phyloP scores from a whole-genome alignment of 1,139 yeast species.

The Pichia sp. region DNA sequence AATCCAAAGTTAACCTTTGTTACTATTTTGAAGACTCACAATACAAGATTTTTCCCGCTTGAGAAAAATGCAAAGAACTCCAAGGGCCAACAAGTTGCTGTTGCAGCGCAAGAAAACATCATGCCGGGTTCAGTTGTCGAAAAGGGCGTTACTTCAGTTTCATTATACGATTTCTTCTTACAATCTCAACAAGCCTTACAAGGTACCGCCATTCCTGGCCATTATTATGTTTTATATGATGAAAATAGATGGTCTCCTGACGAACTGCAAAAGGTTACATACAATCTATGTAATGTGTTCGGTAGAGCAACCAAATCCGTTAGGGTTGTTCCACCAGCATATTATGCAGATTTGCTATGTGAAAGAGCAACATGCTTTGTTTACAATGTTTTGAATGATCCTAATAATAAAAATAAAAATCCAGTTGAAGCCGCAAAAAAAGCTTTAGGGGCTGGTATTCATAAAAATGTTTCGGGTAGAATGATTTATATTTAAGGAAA shows the following conservation, averaged over 20 bases:
- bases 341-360: conserved; percentile 24
- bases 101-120: conserved; percentile 17
- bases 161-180: conserved; percentile 24
- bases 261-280: conserved; percentile 21
- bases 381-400: conserved; percentile 6
- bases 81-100: conserved; percentile 15
- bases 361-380: conserved; percentile 24
- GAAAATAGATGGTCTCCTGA: conserved; percentile 24
- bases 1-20: conserved; percentile 24
- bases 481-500: conserved; percentile 19
- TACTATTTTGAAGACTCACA: conserved; percentile 23
- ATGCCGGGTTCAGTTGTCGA: conserved; percentile 26
- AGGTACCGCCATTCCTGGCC: conserved; percentile 28
- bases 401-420: conserved; percentile 3
- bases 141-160: conserved; percentile 24
- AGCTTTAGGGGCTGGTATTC: conserved; percentile 17
- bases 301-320: conserved; percentile 27
- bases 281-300: conserved; percentile 24
- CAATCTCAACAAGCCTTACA: conserved; percentile 26
- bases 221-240: conserved; percentile 25
- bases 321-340: conserved; percentile 25
- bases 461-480: conserved; percentile 16
- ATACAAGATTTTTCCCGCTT: conserved; percentile 25
- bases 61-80: conserved; percentile 20
- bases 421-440: conserved; percentile 15